Evolutionary conservation across 2,329 filamentous ascomycete genomes (phyloP).

Genomic region (Xylariaceae sp.): DNA sequence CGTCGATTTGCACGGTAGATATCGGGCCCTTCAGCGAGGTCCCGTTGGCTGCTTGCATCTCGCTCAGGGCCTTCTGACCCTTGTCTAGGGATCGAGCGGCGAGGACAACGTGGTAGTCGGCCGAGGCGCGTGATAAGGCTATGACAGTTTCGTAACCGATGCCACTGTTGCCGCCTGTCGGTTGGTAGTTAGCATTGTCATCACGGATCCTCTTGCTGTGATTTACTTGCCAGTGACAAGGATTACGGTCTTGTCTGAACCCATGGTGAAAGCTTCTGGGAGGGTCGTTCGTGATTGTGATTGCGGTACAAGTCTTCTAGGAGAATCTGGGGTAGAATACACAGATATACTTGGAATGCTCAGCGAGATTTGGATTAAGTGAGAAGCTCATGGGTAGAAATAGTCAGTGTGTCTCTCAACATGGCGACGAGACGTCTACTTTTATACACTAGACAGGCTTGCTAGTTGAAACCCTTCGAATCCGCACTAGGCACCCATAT

Average conservation of each 20-base stretch:
- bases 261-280: too few relatives aligned
- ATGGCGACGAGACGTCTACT: too few relatives aligned
- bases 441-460: too few relatives aligned
- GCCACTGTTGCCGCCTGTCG: conserved; percentile 39
- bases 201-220: not conserved
- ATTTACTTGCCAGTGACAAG: conserved; percentile 26
- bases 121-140: conserved; percentile 30
- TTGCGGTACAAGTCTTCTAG: too few relatives aligned
- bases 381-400: too few relatives aligned
- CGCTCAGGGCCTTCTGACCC: conserved; percentile 28
- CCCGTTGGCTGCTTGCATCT: conserved; percentile 35
- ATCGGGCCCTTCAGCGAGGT: conserved; percentile 46
- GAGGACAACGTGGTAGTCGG: conserved; percentile 36
- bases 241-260: conserved; percentile 25
- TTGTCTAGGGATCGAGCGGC: conserved; percentile 33
- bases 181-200: not conserved
- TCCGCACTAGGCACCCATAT: too few relatives aligned
- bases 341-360: too few relatives aligned
- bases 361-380: too few relatives aligned
- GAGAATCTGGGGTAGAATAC: too few relatives aligned
- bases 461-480: too few relatives aligned
- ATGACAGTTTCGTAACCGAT: conserved; percentile 40
- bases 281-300: too few relatives aligned
- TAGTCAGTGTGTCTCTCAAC: too few relatives aligned
- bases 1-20: conserved; percentile 53